phyloP scores from a whole-genome alignment of 805 yeast genomes.

The Candida sithepensis region DNA sequence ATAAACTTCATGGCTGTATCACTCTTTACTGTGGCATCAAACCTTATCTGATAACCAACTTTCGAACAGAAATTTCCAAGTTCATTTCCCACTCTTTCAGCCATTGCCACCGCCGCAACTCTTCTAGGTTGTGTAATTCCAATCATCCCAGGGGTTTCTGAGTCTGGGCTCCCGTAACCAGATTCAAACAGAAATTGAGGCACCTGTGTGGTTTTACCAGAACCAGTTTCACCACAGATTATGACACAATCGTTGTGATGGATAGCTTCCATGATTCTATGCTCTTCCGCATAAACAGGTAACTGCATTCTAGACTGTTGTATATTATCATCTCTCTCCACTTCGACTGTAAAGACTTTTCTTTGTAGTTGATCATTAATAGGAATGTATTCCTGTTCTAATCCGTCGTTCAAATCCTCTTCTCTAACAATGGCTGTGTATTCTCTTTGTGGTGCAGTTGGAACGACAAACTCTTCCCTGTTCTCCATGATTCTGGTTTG shows the following conservation, averaged over 20 bases:
- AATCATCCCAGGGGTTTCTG: conserved; percentile 84
- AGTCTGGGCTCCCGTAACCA: conserved; percentile 68
- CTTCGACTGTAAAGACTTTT: conserved; percentile 63
- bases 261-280: conserved; percentile 90
- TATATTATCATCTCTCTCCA: conserved; percentile 61
- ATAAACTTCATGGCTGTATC: conserved; percentile 78
- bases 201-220: conserved; percentile 97
- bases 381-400: conserved; percentile 58
- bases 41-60: conserved; percentile 81
- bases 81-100: conserved; percentile 73
- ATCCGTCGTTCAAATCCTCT: conserved; percentile 71
- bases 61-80: conserved; percentile 65
- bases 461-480: conserved; percentile 45
- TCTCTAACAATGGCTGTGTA: conserved; percentile 56
- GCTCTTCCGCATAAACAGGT: conserved; percentile 91
- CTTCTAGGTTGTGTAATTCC: conserved; percentile 96
- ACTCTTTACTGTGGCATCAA: conserved; percentile 62
- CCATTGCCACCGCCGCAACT: conserved; percentile 92
- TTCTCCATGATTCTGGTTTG: conserved; percentile 66
- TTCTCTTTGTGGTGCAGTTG: conserved; percentile 46
- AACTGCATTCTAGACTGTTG: conserved; percentile 65
- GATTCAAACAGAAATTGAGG: conserved; percentile 94
- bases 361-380: conserved; percentile 51
- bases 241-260: conserved; percentile 88
- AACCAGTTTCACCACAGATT: conserved; percentile 97